phyloP scores from a whole-genome alignment of 306 rosid genomes.

The Prunus davidiana region DNA sequence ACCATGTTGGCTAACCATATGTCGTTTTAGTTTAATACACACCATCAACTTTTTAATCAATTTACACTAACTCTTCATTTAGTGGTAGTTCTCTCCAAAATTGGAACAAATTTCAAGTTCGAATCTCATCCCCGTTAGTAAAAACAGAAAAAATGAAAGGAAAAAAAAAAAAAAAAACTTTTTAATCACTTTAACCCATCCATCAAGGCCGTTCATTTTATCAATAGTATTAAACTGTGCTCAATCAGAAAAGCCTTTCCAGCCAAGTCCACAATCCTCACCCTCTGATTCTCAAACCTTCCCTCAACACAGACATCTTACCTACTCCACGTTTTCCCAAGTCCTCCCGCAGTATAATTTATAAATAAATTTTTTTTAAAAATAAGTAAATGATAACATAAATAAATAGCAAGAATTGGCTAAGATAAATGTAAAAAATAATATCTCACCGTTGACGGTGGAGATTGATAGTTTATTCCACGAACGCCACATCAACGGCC shows the following conservation, averaged over 20 bases:
- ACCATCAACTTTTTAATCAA: too few relatives aligned
- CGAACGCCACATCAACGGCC: not conserved
- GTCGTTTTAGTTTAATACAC: too few relatives aligned
- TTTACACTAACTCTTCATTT: too few relatives aligned
- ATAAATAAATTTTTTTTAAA: too few relatives aligned
- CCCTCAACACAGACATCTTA: not conserved
- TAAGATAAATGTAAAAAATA: not conserved
- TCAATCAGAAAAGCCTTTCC: not conserved
- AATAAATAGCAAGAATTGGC: not conserved
- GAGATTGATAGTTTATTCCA: not conserved
- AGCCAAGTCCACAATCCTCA: not conserved
- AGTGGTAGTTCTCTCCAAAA: too few relatives aligned
- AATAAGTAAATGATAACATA: not conserved
- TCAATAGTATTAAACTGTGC: not conserved
- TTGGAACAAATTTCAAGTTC: too few relatives aligned
- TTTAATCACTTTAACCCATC: constrained; percentile 1
- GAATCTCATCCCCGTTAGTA: too few relatives aligned
- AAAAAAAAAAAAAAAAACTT: not conserved
- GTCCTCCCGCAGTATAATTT: not conserved
- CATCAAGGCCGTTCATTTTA: constrained; percentile 12
- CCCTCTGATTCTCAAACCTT: constrained; percentile 10
- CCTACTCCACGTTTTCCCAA: not conserved
- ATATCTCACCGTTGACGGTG: not conserved
- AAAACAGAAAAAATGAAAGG: too few relatives aligned
- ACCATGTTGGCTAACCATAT: too few relatives aligned